phyloP scores from a whole-genome alignment of 768 basidiomycete genomes.

The Leucosporidium yakuticum region DNA sequence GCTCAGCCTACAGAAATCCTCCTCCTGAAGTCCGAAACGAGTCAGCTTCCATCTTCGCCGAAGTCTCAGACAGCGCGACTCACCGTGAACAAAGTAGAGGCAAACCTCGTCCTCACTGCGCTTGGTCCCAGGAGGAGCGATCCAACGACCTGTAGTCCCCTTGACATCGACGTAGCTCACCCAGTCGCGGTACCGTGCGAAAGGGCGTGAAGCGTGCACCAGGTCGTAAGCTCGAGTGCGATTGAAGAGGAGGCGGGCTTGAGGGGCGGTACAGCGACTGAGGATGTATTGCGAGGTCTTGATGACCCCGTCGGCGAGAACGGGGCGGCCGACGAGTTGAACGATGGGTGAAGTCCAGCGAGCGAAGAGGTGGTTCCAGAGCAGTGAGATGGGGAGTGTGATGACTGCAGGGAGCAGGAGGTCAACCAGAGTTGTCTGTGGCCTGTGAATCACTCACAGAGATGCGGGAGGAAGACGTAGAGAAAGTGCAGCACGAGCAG shows the following conservation, averaged over 20 bases:
- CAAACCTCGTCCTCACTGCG: conserved; percentile 20
- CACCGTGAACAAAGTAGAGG: conserved; percentile 24
- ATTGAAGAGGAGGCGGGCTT: background rate
- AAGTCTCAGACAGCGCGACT: background rate
- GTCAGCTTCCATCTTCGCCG: background rate
- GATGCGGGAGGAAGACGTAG: too few relatives aligned
- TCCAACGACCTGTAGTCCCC: conserved; percentile 19
- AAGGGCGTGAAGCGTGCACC: background rate
- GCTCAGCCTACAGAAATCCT: background rate
- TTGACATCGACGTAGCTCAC: conserved; percentile 14
- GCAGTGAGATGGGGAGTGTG: too few relatives aligned
- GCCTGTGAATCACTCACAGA: too few relatives aligned
- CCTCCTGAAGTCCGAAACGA: background rate
- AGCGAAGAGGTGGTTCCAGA: too few relatives aligned
- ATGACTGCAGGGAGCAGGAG: too few relatives aligned
- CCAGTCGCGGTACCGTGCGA: conserved; percentile 8
- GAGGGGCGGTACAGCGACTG: background rate
- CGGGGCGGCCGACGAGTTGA: too few relatives aligned
- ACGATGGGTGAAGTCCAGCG: too few relatives aligned
- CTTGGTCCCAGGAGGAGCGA: conserved; percentile 16
- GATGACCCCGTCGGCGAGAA: too few relatives aligned
- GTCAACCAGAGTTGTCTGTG: too few relatives aligned
- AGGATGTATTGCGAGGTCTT: background rate
- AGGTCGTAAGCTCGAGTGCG: conserved; percentile 7
- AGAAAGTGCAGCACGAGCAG: too few relatives aligned